Base-by-base conservation (phyloP, 2,329 filamentous ascomycete genomes). In the Apiospora pterosperma region DNA sequence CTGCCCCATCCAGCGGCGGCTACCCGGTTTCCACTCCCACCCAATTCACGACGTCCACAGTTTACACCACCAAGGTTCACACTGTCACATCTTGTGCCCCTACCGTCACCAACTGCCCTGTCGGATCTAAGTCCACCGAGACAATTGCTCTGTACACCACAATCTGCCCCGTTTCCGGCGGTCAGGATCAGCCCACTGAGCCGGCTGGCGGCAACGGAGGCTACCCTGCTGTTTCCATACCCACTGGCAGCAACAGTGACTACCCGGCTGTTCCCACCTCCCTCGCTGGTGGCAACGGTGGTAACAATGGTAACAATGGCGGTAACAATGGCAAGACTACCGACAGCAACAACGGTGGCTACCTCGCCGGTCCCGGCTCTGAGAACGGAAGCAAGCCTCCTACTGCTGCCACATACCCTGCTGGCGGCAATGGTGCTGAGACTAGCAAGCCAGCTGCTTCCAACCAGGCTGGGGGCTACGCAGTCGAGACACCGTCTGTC, bases 391-490 rank as follows among this genome's bases (percentile, higher is more conserved):
- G 6, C 11, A 42, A 25, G 36, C 8, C 36, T 5, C 4, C 36
- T 10, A 4, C 78, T 68, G 92, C 89, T 80, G 91, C 88, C 28
- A 62, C 44, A 84, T 92, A 90, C 82, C 85, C 87, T 70, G 81
- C 85, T 69, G 72, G 80, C 59, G 79, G 85, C 59, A 89, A 90
- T 78, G 89, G 14, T 28, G 11, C 23, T 12, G 8, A 16, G 2
- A 28, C 25, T 19, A 25, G 16, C 25, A 55, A 55, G 36, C 36
- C 38, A 1, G 19, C 38, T 6, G n/a, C 38, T 5, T 41, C 38
- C 16, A 16, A n/a, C 19, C 5, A 7, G 25, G 28, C 16, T n/a
- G 48, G 25, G 6, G 82, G 92, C 64, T 79, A 83, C 60, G 81
- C 88, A n/a, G 88, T 87, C 81, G 85, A 83, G 65, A 79, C 76